Evolutionary conservation across 352 stramenopile species (phyloP).

Genomic region (Phytopythium litorale): DNA sequence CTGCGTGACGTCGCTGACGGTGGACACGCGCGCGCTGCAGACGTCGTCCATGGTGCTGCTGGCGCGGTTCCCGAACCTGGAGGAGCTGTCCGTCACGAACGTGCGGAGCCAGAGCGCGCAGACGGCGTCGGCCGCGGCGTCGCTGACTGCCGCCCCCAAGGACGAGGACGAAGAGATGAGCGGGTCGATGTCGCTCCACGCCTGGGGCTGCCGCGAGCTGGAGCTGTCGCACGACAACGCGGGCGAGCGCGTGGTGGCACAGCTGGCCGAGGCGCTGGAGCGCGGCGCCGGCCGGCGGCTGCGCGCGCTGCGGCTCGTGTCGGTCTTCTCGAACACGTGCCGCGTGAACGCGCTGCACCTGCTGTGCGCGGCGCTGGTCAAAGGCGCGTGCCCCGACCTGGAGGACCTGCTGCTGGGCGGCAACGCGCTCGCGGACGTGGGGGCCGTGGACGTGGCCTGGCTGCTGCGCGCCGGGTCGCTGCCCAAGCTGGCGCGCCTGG

Average conservation of each 20-base stretch:
- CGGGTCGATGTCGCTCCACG: constrained; percentile 38
- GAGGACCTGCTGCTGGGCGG: constrained; percentile 66
- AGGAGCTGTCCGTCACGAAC: constrained; percentile 53
- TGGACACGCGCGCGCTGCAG: constrained; percentile 51
- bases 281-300: constrained; percentile 55
- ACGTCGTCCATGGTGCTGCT: constrained; percentile 27
- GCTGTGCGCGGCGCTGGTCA: constrained; percentile 60
- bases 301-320: constrained; percentile 56
- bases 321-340: constrained; percentile 78
- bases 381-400: constrained; percentile 55
- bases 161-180: constrained; percentile 6
- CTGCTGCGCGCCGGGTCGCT: constrained; percentile 60
- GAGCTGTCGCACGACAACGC: constrained; percentile 77
- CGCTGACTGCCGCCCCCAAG: constrained; percentile 28
- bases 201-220: constrained; percentile 73
- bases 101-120: constrained; percentile 3
- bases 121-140: no score
- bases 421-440: constrained; percentile 75
- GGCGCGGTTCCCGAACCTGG: constrained; percentile 55
- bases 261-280: constrained; percentile 65
- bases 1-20: constrained; percentile 52
- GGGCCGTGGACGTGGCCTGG: constrained; percentile 69
- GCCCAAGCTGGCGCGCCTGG: constrained; percentile 61
- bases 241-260: constrained; percentile 60
- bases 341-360: constrained; percentile 64